These are phyloP conservation scores for Penicillium sp. DNA, from an alignment of 2,329 filamentous ascomycete genomes.

Conservation along the genomic window DNA sequence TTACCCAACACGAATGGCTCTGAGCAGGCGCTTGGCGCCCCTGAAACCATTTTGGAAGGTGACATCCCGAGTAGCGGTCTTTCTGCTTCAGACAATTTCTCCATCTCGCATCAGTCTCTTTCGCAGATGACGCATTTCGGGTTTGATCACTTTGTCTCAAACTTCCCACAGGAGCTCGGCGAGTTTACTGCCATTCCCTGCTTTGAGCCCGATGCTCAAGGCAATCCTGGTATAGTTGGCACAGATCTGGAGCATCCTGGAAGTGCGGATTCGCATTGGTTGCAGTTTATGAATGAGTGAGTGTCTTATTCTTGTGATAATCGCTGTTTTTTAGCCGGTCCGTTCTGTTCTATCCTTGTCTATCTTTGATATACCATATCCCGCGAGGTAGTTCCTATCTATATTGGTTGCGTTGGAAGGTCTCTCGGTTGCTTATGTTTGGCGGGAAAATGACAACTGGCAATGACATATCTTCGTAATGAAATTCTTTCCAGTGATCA, in stretches of 20 bases:
- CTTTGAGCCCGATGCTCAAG: slow-evolving; percentile 34
- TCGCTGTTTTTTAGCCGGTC: slow-evolving; percentile 5
- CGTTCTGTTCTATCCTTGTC: slow-evolving; percentile 6
- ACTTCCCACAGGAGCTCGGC: slow-evolving; percentile 39
- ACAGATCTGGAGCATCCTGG: slow-evolving; percentile 25
- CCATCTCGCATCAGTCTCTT: slow-evolving; percentile 27
- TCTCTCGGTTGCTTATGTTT: not conserved
- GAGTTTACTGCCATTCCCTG: slow-evolving; percentile 41
- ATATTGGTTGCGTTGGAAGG: not conserved
- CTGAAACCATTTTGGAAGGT: slow-evolving; percentile 18
- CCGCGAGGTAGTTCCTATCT: not conserved
- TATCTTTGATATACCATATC: slow-evolving; percentile 18
- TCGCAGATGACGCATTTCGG: slow-evolving; percentile 34
- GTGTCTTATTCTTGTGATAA: slow-evolving; percentile 1
- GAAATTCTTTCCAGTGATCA: not conserved
- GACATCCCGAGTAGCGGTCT: slow-evolving; percentile 22
- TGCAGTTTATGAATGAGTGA: slow-evolving; percentile 35
- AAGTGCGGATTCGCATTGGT: slow-evolving; percentile 29
- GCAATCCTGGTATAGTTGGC: slow-evolving; percentile 14
- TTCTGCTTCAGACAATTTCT: slow-evolving; percentile 26
- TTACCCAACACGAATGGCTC: slow-evolving; percentile 6
- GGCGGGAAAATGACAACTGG: not conserved
- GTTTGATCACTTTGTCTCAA: slow-evolving; percentile 40
- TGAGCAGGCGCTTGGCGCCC: slow-evolving; percentile 5
- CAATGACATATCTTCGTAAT: not conserved